Conservation (phyloP, 352 stramenopile species). For the Phytophthora pistaciae region DNA sequence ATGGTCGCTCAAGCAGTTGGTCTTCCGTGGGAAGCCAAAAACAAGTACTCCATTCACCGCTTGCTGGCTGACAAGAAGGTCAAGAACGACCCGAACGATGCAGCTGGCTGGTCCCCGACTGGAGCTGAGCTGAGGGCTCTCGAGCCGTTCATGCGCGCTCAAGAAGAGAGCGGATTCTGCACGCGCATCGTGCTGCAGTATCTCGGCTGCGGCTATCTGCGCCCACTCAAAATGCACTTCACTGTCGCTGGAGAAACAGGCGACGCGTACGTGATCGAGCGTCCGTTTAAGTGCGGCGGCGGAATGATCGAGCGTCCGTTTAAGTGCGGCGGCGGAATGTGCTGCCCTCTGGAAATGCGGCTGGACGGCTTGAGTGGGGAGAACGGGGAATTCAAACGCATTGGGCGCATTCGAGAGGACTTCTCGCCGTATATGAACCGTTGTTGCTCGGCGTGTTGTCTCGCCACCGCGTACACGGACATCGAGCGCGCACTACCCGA, state of each 20-base stretch:
- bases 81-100: conserved; percentile 56
- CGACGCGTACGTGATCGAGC: conserved; percentile 61
- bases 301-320: conserved; percentile 47
- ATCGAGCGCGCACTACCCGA: conserved; percentile 64
- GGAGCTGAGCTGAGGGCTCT: conserved; percentile 55
- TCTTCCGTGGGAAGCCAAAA: conserved; percentile 61
- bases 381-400: conserved; percentile 24
- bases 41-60: conserved; percentile 66
- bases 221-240: conserved; percentile 59
- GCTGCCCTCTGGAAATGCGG: conserved; percentile 58
- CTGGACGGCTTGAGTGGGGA: conserved; percentile 35
- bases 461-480: conserved; percentile 71
- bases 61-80: conserved; percentile 59
- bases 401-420: conserved; percentile 62
- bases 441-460: conserved; percentile 53
- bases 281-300: conserved; percentile 47
- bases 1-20: conserved; percentile 56
- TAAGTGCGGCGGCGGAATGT: conserved; percentile 42
- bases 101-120: conserved; percentile 55
- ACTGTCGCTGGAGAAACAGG: conserved; percentile 43
- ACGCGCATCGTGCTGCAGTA: conserved; percentile 45
- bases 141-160: conserved; percentile 55
- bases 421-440: conserved; percentile 60
- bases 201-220: conserved; percentile 48
- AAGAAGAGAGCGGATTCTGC: conserved; percentile 50